Evolutionary conservation across 129 eudicot species (phyloP), one percentile per base, ranked within the genome.

Genomic region (Flaveria sonorensis): DNA sequence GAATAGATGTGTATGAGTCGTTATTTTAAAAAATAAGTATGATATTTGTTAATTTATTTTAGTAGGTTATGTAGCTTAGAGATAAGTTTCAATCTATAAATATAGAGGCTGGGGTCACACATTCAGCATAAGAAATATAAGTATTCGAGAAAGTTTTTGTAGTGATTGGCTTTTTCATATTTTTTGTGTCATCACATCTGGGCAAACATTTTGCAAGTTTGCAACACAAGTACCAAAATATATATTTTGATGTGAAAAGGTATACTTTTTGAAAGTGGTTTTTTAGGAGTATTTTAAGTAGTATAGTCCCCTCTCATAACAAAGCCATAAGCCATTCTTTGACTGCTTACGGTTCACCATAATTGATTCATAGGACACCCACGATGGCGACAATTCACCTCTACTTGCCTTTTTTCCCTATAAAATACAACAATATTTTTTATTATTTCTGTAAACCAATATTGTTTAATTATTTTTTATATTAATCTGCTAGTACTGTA

Each of bases 281-380:
- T 39, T 45, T 68, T 68, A 68, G 73, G 73, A 68, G 18, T 45
- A 21, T 68, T 32, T 56, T 45, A 45, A 8, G 13, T 45, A 45
- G 77, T 48, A 70, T 23, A 72, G 66, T 32, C 68, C n/a, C 67
- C 52, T 56, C 39, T 56, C 39, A 56, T 72, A 70, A 24, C 45
- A 70, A 70, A 71, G 64, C 42, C 55, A 73, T 72, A 72, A 28
- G 30, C 77, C 30, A 36, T 73, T 73, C 67, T 73, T 39, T 59
- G 59, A 60, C 70, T 74, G 23, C 57, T 74, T 60, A 20, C 6
- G 26, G 56, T 59, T 26, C 70, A 20, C 66, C 16, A 70, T 70
- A 46, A 70, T 68, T 68, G 73, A 20, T 68, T 48, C 43, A 70
- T 52, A 71, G 76, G 64, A 52, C 76, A 51, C 76, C 64, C 76